phyloP scores from a whole-genome alignment of 805 yeast genomes.

The Sporopachydermia lactativora region DNA sequence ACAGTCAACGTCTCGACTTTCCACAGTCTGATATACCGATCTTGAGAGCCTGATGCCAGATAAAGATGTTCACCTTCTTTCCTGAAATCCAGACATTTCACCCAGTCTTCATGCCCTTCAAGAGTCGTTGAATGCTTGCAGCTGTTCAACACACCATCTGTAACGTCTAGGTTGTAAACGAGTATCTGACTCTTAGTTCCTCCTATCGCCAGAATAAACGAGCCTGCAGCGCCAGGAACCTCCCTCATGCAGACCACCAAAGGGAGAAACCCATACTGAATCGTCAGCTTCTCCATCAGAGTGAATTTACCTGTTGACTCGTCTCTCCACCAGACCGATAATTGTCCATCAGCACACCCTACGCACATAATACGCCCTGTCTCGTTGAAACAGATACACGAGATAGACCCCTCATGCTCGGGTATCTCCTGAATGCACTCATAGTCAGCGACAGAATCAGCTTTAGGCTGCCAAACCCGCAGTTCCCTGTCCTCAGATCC shows the following conservation, averaged over 20 bases:
- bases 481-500: conserved; percentile 56
- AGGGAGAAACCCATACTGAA: conserved; percentile 37
- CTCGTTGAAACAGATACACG: conserved; percentile 32
- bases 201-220: conserved; percentile 49
- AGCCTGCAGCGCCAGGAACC: conserved; percentile 14
- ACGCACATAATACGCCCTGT: conserved; percentile 30
- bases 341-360: conserved; percentile 51
- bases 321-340: conserved; percentile 34
- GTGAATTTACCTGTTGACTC: conserved; percentile 11
- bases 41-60: conserved; percentile 87
- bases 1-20: conserved; percentile 30
- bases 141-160: conserved; percentile 8
- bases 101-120: conserved; percentile 96
- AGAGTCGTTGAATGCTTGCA: conserved; percentile 36
- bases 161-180: conserved; percentile 31
- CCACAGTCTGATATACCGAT: conserved; percentile 87
- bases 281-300: conserved; percentile 20
- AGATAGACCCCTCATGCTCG: conserved; percentile 37
- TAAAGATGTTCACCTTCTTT: conserved; percentile 37
- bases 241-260: conserved; percentile 23
- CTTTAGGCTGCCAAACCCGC: conserved; percentile 37
- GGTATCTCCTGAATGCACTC: conserved; percentile 20
- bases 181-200: conserved; percentile 47
- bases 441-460: conserved; percentile 6
- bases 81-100: conserved; percentile 55